A percentile compares a stretch with the other conserved stretches of the same genome.
phyloP scores from a whole-genome alignment of 352 stramenopile species.

The Peronospora farinosa region DNA sequence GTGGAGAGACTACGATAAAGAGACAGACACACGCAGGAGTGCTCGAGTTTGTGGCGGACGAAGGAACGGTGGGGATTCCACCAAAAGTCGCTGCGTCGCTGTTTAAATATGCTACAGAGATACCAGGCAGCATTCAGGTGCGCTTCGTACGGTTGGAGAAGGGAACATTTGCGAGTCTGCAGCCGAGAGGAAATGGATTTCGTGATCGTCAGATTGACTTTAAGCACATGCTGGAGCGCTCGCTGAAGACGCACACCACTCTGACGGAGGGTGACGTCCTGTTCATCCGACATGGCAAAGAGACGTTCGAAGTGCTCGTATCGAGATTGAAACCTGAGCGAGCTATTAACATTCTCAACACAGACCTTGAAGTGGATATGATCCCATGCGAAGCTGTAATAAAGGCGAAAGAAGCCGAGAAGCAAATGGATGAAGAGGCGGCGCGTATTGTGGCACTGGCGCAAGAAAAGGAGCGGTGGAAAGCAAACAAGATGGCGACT shows the following conservation, averaged over 20 bases:
- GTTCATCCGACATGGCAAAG: constrained; percentile 65
- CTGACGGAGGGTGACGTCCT: constrained; percentile 69
- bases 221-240: constrained; percentile 69
- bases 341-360: constrained; percentile 71
- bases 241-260: constrained; percentile 69
- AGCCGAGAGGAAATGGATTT: constrained; percentile 64
- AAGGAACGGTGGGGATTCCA: constrained; percentile 70
- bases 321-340: constrained; percentile 46
- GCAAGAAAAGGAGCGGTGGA: constrained; percentile 38
- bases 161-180: constrained; percentile 59
- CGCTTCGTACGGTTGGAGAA: constrained; percentile 70
- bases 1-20: not conserved
- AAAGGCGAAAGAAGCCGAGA: constrained; percentile 33
- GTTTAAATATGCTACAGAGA: constrained; percentile 20
- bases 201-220: constrained; percentile 73
- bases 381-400: constrained; percentile 55
- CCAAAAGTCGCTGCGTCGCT: constrained; percentile 73
- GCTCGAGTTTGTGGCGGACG: constrained; percentile 69
- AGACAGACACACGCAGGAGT: constrained; percentile 66
- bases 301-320: constrained; percentile 76
- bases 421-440: constrained; percentile 32
- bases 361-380: constrained; percentile 74
- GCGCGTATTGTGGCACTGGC: constrained; percentile 19
- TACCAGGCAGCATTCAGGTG: constrained; percentile 45
- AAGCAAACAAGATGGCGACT: constrained; percentile 30